phyloP scores from a whole-genome alignment of 306 rosid species.

The Amphicarpaea edgeworthii region DNA sequence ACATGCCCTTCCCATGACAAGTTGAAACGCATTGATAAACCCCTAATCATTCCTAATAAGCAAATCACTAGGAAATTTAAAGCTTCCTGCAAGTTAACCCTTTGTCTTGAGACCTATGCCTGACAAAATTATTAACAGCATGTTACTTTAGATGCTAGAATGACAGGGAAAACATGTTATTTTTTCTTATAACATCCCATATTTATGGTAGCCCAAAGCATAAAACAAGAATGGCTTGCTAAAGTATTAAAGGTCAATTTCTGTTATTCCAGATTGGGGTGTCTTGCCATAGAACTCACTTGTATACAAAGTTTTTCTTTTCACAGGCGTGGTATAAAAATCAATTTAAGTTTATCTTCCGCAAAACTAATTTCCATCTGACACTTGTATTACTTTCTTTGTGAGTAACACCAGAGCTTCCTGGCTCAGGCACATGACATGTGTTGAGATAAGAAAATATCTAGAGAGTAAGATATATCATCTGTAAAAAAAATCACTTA shows the following conservation, averaged over 20 bases:
- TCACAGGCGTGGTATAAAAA: neutral
- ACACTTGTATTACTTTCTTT: neutral
- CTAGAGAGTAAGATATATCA: neutral
- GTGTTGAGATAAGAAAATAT: neutral
- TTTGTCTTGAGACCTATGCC: conserved; percentile 8
- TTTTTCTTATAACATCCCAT: conserved; percentile 9
- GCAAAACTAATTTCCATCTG: conserved; percentile 5
- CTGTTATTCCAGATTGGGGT: conserved; percentile 15
- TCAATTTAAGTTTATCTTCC: conserved; percentile 3
- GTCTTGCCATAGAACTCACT: neutral
- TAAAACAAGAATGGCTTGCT: conserved; percentile 18
- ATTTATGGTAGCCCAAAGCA: neutral
- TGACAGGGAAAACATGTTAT: conserved; percentile 30
- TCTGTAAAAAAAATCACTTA: neutral
- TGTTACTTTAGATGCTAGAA: conserved; percentile 6
- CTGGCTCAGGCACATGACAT: neutral
- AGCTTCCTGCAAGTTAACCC: conserved; percentile 20
- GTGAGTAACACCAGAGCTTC: neutral
- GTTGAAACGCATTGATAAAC: neutral
- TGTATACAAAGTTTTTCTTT: neutral
- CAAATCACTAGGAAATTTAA: neutral
- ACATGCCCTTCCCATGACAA: conserved; percentile 5
- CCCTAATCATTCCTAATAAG: conserved; percentile 28
- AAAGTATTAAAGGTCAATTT: conserved; percentile 20
- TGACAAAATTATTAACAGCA: conserved; percentile 24